Base-by-base conservation (phyloP, 352 stramenopile genomes). In the Pythium insidiosum region DNA sequence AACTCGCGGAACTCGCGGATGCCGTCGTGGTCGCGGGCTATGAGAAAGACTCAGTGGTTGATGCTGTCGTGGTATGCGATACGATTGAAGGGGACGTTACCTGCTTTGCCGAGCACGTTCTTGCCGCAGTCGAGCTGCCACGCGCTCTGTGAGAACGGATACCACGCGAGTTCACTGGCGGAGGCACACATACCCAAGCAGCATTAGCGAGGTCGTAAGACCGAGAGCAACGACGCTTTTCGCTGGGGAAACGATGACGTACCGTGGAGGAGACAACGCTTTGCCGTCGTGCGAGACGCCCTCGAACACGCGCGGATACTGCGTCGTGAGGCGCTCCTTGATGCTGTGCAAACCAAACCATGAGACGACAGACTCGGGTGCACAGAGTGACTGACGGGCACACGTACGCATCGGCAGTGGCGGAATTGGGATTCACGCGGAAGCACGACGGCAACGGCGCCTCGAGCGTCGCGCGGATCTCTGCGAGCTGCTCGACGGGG, bases 1-100 rank as follows among this genome's bases (percentile, higher is more conserved):
- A 92, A 98, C 33, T 89, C 57, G 50, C 97, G 89, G 33, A 99
- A 93, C 12, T 82, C 63, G 34, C 88, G 61, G 4, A 97, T 67
- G 4, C 56, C 64, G 13, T 69, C 63, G 39, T 75, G 53, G 6
- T 78, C 56, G 4, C 71, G 72, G 23, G 72, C 73, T 83, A 13
- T 19, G 47, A n/a, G 25, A 48, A 24, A 20, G 18, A n/a, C n/a
- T 41, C 15, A 42, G n/a, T 52, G 25, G 22, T 33, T 33, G 2
- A 25, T 35, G 20, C 3, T 22, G n/a, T n/a, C n/a, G n/a, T n/a
- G n/a, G n/a, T n/a, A n/a, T n/a, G n/a, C n/a, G n/a, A n/a, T n/a
- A n/a, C n/a, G n/a, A n/a, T n/a, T n/a, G n/a, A n/a, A n/a, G n/a
- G n/a, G n/a, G n/a, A n/a, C n/a, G n/a, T n/a, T 57, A 78, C 66